Percentiles rank a stretch among this genome's conserved stretches.
Conservation (phyloP, 306 rosid genomes). For the Rubus parviflorus region DNA sequence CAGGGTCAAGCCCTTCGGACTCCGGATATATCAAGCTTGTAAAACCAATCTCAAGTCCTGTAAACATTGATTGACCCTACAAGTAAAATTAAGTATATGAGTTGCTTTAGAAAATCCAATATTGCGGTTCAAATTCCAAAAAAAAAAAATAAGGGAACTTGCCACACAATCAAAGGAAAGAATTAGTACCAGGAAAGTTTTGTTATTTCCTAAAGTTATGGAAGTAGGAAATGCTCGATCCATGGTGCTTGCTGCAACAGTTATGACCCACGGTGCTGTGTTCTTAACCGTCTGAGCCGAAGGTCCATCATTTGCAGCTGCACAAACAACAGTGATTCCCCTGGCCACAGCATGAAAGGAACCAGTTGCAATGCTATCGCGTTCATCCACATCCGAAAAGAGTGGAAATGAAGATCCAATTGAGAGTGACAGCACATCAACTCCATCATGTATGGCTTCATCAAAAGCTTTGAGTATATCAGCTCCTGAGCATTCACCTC, state of each 20-base stretch:
- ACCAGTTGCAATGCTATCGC: constrained; percentile 37
- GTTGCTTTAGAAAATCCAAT: neutral
- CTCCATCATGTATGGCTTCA: constrained; percentile 55
- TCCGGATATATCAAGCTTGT: constrained; percentile 41
- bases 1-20: constrained; percentile 9
- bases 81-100: neutral
- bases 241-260: constrained; percentile 44
- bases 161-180: neutral
- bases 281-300: constrained; percentile 35
- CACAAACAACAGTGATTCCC: constrained; percentile 45
- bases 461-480: constrained; percentile 54
- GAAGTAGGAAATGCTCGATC: constrained; percentile 48
- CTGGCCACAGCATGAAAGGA: constrained; percentile 50
- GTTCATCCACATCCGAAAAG: constrained; percentile 39
- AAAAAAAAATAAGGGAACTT: neutral
- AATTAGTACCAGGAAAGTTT: constrained; percentile 34
- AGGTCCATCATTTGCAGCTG: constrained; percentile 44
- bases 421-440: constrained; percentile 47
- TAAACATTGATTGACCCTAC: constrained; percentile 35
- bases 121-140: neutral
- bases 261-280: constrained; percentile 43
- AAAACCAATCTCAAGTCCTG: constrained; percentile 34
- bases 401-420: constrained; percentile 39
- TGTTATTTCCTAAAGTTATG: constrained; percentile 45
- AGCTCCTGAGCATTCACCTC: constrained; percentile 45